Conservation (phyloP, 2,329 filamentous ascomycete genomes). For the Penicillium decumbens region DNA sequence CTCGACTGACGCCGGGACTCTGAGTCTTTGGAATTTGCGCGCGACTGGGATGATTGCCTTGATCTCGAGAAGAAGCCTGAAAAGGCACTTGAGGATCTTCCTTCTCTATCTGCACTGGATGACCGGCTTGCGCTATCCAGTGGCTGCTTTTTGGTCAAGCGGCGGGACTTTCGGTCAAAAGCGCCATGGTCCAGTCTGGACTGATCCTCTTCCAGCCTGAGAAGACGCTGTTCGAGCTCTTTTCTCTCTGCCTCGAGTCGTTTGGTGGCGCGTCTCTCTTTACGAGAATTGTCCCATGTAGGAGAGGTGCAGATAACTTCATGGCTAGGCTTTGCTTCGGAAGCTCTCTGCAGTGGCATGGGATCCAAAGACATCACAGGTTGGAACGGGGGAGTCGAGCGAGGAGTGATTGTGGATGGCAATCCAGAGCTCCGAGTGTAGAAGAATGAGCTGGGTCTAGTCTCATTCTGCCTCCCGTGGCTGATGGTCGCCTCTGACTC, state of each 20-base stretch:
- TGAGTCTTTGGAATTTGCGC: constrained; percentile 24
- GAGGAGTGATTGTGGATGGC: constrained; percentile 15
- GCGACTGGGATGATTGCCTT: constrained; percentile 26
- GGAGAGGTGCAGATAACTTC: constrained; percentile 16
- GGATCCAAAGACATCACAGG: constrained; percentile 4
- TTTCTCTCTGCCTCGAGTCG: constrained; percentile 32
- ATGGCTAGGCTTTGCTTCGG: constrained; percentile 2
- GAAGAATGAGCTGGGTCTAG: constrained; percentile 13
- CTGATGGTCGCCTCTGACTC: constrained; percentile 4
- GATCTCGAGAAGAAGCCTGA: constrained; percentile 28
- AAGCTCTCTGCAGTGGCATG: constrained; percentile 1
- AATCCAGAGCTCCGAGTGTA: constrained; percentile 15
- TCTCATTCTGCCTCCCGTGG: constrained; percentile 7
- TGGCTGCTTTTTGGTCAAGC: constrained; percentile 36
- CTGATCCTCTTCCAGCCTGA: constrained; percentile 19
- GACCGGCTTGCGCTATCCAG: constrained; percentile 27
- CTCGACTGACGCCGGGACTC: constrained; percentile 4
- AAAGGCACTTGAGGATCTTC: constrained; percentile 23
- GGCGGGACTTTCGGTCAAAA: constrained; percentile 25
- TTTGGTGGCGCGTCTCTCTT: constrained; percentile 30
- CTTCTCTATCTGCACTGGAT: constrained; percentile 29
- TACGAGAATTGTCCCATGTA: constrained; percentile 19
- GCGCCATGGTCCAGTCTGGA: constrained; percentile 14
- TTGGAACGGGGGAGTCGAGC: constrained; percentile 15
- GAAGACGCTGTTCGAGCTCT: constrained; percentile 28